A percentile compares a stretch with the other conserved stretches of the same genome.
Evolutionary conservation across 805 yeast genomes (phyloP).

Genomic region (Suhomyces kilbournensis): DNA sequence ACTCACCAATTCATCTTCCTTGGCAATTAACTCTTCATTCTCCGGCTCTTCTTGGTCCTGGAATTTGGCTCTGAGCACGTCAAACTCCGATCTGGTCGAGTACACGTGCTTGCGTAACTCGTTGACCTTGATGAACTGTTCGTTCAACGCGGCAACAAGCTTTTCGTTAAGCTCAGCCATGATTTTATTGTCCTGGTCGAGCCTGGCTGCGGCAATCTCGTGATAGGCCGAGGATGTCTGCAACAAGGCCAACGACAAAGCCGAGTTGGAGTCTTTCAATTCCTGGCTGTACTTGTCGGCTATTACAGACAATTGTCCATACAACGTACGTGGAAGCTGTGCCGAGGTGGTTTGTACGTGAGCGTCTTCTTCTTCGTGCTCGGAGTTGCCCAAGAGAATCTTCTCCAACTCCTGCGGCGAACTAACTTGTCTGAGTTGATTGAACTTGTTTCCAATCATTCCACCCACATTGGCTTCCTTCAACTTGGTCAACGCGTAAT

Average conservation of each 20-base stretch:
- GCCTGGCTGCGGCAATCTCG: conserved; percentile 64
- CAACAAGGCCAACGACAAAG: conserved; percentile 53
- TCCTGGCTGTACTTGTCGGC: conserved; percentile 50
- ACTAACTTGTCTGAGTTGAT: conserved; percentile 59
- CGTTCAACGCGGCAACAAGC: conserved; percentile 50
- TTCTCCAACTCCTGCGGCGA: conserved; percentile 67
- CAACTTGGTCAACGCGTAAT: conserved; percentile 47
- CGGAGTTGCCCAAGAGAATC: conserved; percentile 40
- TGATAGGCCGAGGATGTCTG: conserved; percentile 55
- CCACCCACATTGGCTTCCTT: conserved; percentile 66
- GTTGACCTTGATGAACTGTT: conserved; percentile 58
- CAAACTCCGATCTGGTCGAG: conserved; percentile 66
- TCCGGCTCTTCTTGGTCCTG: conserved; percentile 41
- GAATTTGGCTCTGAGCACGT: conserved; percentile 59
- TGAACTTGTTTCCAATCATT: conserved; percentile 52
- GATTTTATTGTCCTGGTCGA: conserved; percentile 66
- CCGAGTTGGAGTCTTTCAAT: conserved; percentile 42
- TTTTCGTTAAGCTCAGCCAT: conserved; percentile 57
- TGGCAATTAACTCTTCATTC: conserved; percentile 49
- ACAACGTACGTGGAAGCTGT: conserved; percentile 64
- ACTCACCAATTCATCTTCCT: conserved; percentile 77
- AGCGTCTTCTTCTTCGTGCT: conserved; percentile 15
- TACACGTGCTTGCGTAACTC: conserved; percentile 67
- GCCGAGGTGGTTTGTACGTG: conserved; percentile 31
- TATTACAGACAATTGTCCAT: conserved; percentile 64